phyloP scores from a whole-genome alignment of 805 yeast genomes.

The Cyberlindnera galapagoensis region DNA sequence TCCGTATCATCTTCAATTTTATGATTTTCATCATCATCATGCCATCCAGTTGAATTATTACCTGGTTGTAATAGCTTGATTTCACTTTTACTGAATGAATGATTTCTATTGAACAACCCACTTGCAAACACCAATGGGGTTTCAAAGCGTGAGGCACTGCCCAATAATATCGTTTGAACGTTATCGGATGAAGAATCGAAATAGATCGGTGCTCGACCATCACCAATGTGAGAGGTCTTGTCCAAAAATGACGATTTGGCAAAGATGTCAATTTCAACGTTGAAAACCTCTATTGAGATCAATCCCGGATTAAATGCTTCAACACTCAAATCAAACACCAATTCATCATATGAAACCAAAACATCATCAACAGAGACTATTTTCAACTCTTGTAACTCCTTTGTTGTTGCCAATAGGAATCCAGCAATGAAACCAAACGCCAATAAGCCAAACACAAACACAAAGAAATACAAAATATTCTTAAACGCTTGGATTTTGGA shows the following conservation, averaged over 20 bases:
- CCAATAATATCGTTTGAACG: constrained; percentile 63
- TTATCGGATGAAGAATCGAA: constrained; percentile 12
- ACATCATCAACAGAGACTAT: constrained; percentile 62
- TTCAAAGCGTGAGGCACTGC: constrained; percentile 60
- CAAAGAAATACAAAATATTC: constrained; percentile 28
- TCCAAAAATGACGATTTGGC: constrained; percentile 56
- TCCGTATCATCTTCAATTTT: constrained; percentile 29
- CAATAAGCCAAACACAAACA: constrained; percentile 41
- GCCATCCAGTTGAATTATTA: constrained; percentile 21
- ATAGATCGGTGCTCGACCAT: too few species aligned
- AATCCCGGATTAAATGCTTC: constrained; percentile 88
- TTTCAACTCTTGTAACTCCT: constrained; percentile 65
- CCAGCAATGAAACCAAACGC: constrained; percentile 77
- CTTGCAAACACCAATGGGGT: constrained; percentile 72
- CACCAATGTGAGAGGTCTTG: constrained; percentile 3
- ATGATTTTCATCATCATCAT: constrained; percentile 21
- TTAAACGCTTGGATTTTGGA: constrained; percentile 28
- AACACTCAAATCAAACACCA: constrained; percentile 70
- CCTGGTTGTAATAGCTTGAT: constrained; percentile 75
- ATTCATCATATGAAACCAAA: constrained; percentile 75
- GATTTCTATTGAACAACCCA: constrained; percentile 61
- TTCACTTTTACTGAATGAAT: constrained; percentile 55
- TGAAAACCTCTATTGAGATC: constrained; percentile 53
- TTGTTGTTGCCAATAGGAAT: constrained; percentile 77
- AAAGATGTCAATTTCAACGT: constrained; percentile 77